Evolutionary conservation across 345 rosid genomes (phyloP).

Genomic region (Brassica juncea): DNA sequence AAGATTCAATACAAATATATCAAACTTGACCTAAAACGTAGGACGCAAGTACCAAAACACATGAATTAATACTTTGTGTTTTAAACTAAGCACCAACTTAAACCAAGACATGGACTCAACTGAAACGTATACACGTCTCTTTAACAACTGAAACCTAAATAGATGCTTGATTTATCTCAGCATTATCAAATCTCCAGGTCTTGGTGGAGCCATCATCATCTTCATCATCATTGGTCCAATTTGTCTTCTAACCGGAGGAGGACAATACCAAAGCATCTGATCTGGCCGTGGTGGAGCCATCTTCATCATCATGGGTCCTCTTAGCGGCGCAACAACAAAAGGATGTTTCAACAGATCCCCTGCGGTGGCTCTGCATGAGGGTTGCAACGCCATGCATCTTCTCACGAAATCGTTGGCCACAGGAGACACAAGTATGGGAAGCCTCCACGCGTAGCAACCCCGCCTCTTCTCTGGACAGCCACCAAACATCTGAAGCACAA

Average conservation of each 20-base stretch:
- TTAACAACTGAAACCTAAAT: neutral
- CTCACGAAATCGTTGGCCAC: constrained; percentile 8
- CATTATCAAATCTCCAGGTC: constrained; percentile 4
- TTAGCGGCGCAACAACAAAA: neutral
- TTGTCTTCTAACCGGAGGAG: neutral
- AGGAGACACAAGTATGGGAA: neutral
- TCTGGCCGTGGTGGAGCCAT: neutral
- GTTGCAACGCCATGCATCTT: constrained; percentile 4
- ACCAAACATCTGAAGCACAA: constrained; percentile 31
- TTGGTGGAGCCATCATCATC: constrained; percentile 4
- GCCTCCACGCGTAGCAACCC: constrained; percentile 4
- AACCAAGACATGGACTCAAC: neutral
- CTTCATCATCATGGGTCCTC: no score
- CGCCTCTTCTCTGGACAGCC: neutral
- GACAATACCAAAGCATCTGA: neutral
- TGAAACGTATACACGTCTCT: neutral
- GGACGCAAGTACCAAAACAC: neutral
- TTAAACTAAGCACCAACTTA: neutral
- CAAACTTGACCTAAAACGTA: no score
- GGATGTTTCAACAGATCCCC: constrained; percentile 14
- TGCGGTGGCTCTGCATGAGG: constrained; percentile 17
- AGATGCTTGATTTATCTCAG: neutral
- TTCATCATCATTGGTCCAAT: neutral
- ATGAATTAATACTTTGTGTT: neutral
- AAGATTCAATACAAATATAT: neutral